Conservation (phyloP, 1,139 yeast genomes). For the Lodderomyces orthopsilosis region DNA sequence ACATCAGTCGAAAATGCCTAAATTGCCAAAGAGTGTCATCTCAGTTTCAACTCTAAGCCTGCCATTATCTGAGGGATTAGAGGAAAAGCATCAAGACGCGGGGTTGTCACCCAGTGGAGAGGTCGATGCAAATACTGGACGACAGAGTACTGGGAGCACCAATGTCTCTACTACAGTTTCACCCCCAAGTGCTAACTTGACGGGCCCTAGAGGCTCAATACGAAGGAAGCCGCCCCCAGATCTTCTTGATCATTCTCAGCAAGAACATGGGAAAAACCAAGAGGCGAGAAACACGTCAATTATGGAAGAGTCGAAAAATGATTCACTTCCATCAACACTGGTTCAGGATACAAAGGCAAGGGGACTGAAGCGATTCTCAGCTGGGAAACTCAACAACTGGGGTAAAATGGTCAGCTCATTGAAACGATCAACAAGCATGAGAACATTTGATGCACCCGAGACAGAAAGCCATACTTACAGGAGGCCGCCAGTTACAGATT, state of each 20-base stretch:
- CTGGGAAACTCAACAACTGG: neutral
- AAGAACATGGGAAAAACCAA: neutral
- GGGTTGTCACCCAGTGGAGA: neutral
- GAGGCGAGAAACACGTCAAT: neutral
- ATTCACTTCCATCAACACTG: neutral
- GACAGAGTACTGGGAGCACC: too few relatives aligned
- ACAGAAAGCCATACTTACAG: neutral
- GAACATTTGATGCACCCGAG: neutral
- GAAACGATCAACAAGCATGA: neutral
- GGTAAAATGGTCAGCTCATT: neutral
- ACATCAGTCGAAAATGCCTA: slow-evolving; percentile 5
- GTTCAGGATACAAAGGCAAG: neutral
- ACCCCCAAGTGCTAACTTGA: neutral
- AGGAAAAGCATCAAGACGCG: neutral
- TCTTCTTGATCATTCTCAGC: neutral
- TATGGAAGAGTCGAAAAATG: neutral
- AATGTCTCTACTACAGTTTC: neutral
- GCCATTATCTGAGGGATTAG: neutral
- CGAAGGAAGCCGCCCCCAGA: slow-evolving; percentile 9
- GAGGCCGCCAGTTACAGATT: neutral
- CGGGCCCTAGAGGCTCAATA: neutral
- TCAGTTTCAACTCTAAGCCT: neutral
- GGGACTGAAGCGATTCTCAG: neutral
- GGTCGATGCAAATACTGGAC: too few relatives aligned
- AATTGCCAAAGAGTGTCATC: neutral